Evolutionary conservation across 257 asterid genomes (phyloP).

Genomic region (Orobanche coerulescens): DNA sequence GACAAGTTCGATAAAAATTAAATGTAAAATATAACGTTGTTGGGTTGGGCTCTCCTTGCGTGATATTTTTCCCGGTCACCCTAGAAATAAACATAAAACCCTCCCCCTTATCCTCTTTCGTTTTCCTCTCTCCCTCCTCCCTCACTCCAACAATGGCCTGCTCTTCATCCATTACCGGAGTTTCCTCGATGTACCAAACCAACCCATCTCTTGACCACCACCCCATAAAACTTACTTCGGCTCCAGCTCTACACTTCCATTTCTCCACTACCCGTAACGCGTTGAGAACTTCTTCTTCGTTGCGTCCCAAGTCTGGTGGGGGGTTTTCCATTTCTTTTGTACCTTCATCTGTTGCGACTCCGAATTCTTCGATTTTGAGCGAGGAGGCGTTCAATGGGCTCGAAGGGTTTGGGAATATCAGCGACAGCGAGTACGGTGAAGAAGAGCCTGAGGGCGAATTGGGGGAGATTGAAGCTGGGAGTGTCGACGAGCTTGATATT

Average conservation of each 20-base stretch:
- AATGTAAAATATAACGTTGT: too few relatives aligned
- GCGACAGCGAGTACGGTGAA: constrained; percentile 32
- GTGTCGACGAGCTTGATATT: constrained; percentile 47
- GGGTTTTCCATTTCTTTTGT: constrained; percentile 32
- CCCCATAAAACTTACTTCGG: constrained; percentile 32
- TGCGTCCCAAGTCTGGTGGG: constrained; percentile 32
- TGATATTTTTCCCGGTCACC: too few relatives aligned
- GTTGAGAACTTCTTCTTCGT: constrained; percentile 23
- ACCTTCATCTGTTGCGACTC: constrained; percentile 57
- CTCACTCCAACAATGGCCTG: constrained; percentile 35
- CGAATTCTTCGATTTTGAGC: constrained; percentile 70
- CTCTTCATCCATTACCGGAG: constrained; percentile 42
- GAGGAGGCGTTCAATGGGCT: constrained; percentile 84
- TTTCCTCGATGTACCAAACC: constrained; percentile 54
- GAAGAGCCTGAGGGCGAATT: constrained; percentile 31
- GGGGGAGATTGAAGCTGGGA: constrained; percentile 29
- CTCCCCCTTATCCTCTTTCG: constrained; percentile 16
- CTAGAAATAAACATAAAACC: constrained; percentile 30
- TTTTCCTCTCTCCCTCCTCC: neutral
- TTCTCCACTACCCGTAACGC: constrained; percentile 36
- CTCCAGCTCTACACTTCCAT: constrained; percentile 38
- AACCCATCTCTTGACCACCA: constrained; percentile 36
- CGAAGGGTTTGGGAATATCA: constrained; percentile 46
- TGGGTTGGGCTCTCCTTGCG: too few relatives aligned
- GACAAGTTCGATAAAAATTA: too few relatives aligned